Evolutionary conservation across 257 asterid genomes (phyloP).

Genomic region (Przewalskia tangutica): DNA sequence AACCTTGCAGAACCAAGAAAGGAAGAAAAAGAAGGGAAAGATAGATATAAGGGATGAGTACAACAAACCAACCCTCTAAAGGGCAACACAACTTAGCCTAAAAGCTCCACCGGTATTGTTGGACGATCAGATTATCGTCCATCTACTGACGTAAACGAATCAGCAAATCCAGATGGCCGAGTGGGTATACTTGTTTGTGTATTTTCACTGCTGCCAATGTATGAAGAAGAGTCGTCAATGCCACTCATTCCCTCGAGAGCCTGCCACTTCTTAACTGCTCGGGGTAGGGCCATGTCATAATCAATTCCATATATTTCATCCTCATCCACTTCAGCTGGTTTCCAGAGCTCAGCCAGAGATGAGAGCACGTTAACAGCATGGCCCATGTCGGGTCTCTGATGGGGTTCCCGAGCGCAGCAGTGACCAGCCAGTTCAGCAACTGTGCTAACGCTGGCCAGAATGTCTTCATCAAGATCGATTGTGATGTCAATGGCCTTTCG

Average conservation of each 20-base stretch:
- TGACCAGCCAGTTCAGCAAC: constrained; percentile 14
- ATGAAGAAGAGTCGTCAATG: constrained; percentile 18
- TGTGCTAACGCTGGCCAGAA: constrained; percentile 7
- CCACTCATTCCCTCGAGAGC: constrained; percentile 58
- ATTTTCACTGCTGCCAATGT: constrained; percentile 8
- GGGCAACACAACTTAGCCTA: neutral
- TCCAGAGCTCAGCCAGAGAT: constrained; percentile 14
- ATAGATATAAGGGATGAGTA: neutral
- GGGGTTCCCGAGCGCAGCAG: constrained; percentile 10
- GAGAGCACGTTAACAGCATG: constrained; percentile 13
- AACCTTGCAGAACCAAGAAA: neutral
- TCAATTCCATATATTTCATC: constrained; percentile 45
- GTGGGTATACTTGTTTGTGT: constrained; percentile 15
- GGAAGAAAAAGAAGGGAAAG: no score
- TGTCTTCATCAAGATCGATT: constrained; percentile 9
- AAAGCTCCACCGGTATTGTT: neutral
- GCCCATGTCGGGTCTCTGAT: constrained; percentile 17
- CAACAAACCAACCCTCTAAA: neutral
- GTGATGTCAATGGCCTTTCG: constrained; percentile 8
- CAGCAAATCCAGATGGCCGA: constrained; percentile 13
- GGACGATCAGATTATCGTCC: constrained; percentile 1
- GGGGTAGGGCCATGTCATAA: constrained; percentile 54
- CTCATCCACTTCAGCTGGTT: constrained; percentile 9
- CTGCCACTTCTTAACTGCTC: constrained; percentile 66
- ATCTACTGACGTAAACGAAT: constrained; percentile 2